A percentile compares a stretch with the other conserved stretches of the same genome.
Conservation (phyloP, 805 yeast genomes). For the Candida nitratophila region DNA sequence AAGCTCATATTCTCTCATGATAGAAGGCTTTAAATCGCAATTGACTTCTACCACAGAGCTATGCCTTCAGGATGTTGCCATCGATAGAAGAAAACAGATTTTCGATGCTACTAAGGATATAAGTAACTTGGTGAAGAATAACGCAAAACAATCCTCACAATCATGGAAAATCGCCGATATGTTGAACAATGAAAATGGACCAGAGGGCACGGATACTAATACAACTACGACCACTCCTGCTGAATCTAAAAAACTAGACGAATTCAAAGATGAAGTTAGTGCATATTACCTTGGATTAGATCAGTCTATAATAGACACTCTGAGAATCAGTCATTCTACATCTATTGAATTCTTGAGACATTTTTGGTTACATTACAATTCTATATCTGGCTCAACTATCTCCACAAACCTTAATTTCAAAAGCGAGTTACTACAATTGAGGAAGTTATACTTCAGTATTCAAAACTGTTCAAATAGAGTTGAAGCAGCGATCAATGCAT, state of each 20-base stretch:
- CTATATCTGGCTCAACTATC: conserved; percentile 21
- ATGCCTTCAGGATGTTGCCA: conserved; percentile 13
- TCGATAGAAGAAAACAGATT: conserved; percentile 25
- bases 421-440: conserved; percentile 25
- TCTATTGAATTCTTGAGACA: conserved; percentile 71
- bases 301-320: conserved; percentile 35
- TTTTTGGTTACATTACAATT: conserved; percentile 59
- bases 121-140: conserved; percentile 39
- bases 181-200: conserved; percentile 21
- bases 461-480: conserved; percentile 41
- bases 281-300: conserved; percentile 15
- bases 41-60: conserved; percentile 9
- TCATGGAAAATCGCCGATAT: conserved; percentile 28
- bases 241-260: background rate
- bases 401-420: conserved; percentile 24
- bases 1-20: conserved; percentile 19
- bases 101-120: conserved; percentile 39
- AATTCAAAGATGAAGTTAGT: conserved; percentile 4
- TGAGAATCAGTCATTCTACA: conserved; percentile 61
- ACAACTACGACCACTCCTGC: too few species aligned
- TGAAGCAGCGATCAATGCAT: conserved; percentile 19
- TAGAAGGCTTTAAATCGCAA: conserved; percentile 12
- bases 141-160: conserved; percentile 47
- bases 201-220: too few species aligned
- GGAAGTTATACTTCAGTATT: conserved; percentile 41